Evolutionary conservation across 371 early-diverging fungal species (phyloP).

Genomic region (Apophysomyces sp.): DNA sequence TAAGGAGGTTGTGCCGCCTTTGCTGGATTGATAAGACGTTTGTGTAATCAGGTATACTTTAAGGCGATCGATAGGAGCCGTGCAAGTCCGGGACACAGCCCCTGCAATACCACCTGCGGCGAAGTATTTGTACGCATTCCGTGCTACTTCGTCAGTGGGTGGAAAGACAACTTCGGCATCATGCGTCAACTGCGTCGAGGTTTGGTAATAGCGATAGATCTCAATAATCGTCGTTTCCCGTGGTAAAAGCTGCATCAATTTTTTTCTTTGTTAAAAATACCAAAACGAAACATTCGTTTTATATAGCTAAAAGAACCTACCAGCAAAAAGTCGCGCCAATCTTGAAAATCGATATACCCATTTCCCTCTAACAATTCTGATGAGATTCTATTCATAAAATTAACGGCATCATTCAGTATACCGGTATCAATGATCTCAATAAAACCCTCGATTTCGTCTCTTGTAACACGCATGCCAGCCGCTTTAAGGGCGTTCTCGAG

Average conservation of each 20-base stretch:
- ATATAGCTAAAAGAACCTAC: conserved; percentile 30
- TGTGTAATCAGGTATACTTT: conserved; percentile 74
- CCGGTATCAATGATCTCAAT: conserved; percentile 67
- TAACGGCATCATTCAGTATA: conserved; percentile 10
- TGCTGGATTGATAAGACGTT: conserved; percentile 12
- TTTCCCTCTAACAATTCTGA: conserved; percentile 42
- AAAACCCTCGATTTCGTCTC: conserved; percentile 65
- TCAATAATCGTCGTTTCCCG: conserved; percentile 49
- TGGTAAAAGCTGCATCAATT: conserved; percentile 28
- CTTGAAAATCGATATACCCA: conserved; percentile 72
- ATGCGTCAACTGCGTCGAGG: conserved; percentile 55
- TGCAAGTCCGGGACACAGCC: conserved; percentile 72
- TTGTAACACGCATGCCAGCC: conserved; percentile 64
- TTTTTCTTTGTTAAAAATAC: too few species aligned
- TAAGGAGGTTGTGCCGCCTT: conserved; percentile 7
- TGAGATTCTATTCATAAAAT: not conserved
- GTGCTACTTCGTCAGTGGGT: conserved; percentile 42
- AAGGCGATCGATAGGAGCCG: conserved; percentile 79
- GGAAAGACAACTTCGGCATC: conserved; percentile 64
- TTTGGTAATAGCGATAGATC: conserved; percentile 64
- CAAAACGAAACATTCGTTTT: too few species aligned
- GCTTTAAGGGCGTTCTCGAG: conserved; percentile 53
- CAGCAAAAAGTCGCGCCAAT: conserved; percentile 78
- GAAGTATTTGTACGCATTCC: conserved; percentile 59
- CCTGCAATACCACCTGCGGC: conserved; percentile 78